A percentile compares a stretch with the other conserved stretches of the same genome.
phyloP scores from a whole-genome alignment of 2,329 filamentous ascomycete species.

The Penicillium sp. region DNA sequence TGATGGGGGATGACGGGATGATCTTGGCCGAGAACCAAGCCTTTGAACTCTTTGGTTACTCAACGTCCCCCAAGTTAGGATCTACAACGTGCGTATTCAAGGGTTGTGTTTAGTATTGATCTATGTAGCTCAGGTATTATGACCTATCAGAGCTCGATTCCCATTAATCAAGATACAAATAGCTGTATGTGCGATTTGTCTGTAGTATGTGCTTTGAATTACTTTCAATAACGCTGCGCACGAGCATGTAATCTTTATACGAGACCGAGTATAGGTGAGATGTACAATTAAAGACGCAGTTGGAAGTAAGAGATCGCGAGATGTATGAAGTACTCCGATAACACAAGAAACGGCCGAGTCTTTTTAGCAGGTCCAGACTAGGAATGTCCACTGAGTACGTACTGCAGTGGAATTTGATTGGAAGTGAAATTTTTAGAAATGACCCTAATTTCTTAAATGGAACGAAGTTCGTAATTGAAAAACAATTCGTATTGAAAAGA shows the following conservation, averaged over 20 bases:
- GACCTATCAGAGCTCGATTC: background rate
- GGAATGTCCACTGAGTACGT: no score
- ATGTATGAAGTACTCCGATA: no score
- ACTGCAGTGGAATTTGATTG: background rate
- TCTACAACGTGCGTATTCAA: conserved; percentile 1
- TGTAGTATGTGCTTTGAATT: background rate
- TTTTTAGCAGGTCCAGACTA: background rate
- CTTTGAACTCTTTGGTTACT: conserved; percentile 4
- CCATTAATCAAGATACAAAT: no score
- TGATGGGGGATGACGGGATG: conserved; percentile 6
- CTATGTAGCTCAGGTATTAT: background rate
- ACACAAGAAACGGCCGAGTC: no score
- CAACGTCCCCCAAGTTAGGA: background rate
- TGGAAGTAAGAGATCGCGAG: no score
- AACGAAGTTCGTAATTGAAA: background rate
- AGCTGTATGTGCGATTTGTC: background rate
- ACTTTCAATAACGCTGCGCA: background rate
- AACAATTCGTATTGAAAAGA: background rate
- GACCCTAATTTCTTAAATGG: no score
- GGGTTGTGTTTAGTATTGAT: background rate
- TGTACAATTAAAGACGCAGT: no score
- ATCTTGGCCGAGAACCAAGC: conserved; percentile 8
- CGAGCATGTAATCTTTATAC: background rate
- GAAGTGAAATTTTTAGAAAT: background rate
- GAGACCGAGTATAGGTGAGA: background rate